Evolutionary conservation across 495 filamentous ascomycete genomes (phyloP), one percentile per base, ranked within the genome.

Genomic region (Astrothelium macrocarpum): DNA sequence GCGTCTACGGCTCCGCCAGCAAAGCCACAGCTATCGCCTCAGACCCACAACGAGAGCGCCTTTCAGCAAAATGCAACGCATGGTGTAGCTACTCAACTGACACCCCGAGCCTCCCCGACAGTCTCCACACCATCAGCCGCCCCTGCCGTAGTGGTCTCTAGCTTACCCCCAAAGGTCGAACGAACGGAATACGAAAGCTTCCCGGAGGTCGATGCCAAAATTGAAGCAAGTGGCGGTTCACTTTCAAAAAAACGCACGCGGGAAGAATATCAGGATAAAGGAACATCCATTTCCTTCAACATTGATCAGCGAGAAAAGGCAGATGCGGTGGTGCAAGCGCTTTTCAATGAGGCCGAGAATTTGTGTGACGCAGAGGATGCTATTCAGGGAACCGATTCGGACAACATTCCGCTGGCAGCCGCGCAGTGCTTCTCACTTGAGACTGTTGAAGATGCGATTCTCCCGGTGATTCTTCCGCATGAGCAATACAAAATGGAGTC

Each of bases 311-410:
- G 89, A 62, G 88, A 91, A 65, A 87, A 91, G 69, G 86, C 90
- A 2, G 87, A 95, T 68, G 79, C 83, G 2, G 85, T 85, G 58
- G 78, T 90, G 56, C 74, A 85, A 53, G 84, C 85, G 39, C 73
- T 96, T 16, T 83, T 84, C 59, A 79, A 84, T 23, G 79, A 88
- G 42, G 73, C 96, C 1, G 79, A 86, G 60, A 82, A 88, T 26
- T 81, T 93, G 25, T 93, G 95, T 70, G 83, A 89, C 65, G 86
- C 89, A 0, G 90, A 96, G 70, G 85, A 91, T 67, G 79, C 85
- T 42, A 74, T 81, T 63, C 81, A 84, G 69, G 73, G 76, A 39
- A 83, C 81, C 63, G 78, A 66, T 53, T 76, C 72, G 14, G 70
- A 70, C 34, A 69, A 70, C 46, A 74, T 76, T 10, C 64, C 73